phyloP scores from a whole-genome alignment of 768 basidiomycete genomes.

The Tremella yokohamensis region DNA sequence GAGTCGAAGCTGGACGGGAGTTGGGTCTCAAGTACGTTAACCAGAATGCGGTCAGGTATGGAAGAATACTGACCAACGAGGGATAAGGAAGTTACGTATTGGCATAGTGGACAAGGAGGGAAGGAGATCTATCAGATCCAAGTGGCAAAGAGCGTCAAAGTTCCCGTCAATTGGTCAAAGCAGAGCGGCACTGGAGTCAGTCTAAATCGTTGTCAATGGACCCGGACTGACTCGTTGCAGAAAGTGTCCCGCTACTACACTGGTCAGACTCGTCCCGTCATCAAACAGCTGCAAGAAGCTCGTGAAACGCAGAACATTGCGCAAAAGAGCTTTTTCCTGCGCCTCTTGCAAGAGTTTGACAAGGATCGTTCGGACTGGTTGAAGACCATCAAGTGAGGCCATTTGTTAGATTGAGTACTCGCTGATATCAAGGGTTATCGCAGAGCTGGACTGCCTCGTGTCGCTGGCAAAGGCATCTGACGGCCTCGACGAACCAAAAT shows the following conservation, averaged over 20 bases:
- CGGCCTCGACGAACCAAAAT: slow-evolving; percentile 91
- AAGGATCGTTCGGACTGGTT: slow-evolving; percentile 48
- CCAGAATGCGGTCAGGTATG: slow-evolving; percentile 9
- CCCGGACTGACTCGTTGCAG: slow-evolving; percentile 51
- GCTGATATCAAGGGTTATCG: slow-evolving; percentile 61
- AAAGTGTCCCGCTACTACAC: slow-evolving; percentile 72
- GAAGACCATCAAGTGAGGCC: slow-evolving; percentile 41
- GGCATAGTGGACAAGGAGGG: slow-evolving; percentile 77
- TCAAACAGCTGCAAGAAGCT: slow-evolving; percentile 86
- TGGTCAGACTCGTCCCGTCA: slow-evolving; percentile 64
- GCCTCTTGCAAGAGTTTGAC: slow-evolving; percentile 49
- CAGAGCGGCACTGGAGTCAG: slow-evolving; percentile 71
- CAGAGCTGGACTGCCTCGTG: slow-evolving; percentile 94
- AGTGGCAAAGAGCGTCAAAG: slow-evolving; percentile 60
- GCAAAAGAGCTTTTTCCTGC: slow-evolving; percentile 71
- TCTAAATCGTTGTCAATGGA: background rate
- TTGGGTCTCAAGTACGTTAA: slow-evolving; percentile 62
- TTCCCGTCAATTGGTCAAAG: slow-evolving; percentile 84
- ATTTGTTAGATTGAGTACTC: background rate
- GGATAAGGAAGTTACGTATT: slow-evolving; percentile 56
- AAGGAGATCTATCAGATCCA: slow-evolving; percentile 94
- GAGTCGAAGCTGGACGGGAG: slow-evolving; percentile 61
- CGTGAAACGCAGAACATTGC: slow-evolving; percentile 77
- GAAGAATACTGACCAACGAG: slow-evolving; percentile 51
- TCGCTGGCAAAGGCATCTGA: slow-evolving; percentile 81